Percentiles rank a stretch among this genome's conserved stretches.
Conservation (phyloP, 139 green algal genomes). For the Dunaliella primolecta region DNA sequence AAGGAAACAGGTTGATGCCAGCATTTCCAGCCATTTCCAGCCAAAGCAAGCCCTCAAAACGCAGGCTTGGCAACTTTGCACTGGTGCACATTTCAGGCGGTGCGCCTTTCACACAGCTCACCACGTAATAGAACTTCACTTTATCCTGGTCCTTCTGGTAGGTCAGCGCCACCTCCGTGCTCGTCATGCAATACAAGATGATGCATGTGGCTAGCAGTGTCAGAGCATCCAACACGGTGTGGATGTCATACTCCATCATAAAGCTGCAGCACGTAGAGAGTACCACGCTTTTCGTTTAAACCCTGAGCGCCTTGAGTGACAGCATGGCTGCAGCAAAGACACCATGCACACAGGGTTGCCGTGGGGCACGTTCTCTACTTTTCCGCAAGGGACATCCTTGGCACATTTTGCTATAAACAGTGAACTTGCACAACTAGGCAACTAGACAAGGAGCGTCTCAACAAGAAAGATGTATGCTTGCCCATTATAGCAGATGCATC, state of each 20-base stretch:
- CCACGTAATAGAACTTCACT: conserved; percentile 74
- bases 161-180: conserved; percentile 57
- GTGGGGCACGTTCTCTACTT: too few relatives aligned
- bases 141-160: conserved; percentile 89
- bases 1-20: too few relatives aligned
- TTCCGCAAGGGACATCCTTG: too few relatives aligned
- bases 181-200: conserved; percentile 84
- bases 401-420: too few relatives aligned
- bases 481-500: background rate
- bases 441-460: background rate
- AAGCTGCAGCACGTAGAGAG: conserved; percentile 66
- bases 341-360: background rate
- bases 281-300: background rate
- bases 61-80: too few relatives aligned
- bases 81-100: too few relatives aligned
- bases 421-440: too few relatives aligned
- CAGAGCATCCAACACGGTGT: conserved; percentile 91
- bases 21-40: background rate
- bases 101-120: too few relatives aligned
- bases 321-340: background rate
- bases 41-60: too few relatives aligned
- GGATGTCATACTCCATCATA: conserved; percentile 99
- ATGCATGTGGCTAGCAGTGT: conserved; percentile 83
- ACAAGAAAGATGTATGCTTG: background rate
- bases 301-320: background rate